These are phyloP conservation scores for Harringtonia aguacate DNA, from an alignment of 2,329 filamentous ascomycete genomes.

Conservation along the genomic window DNA sequence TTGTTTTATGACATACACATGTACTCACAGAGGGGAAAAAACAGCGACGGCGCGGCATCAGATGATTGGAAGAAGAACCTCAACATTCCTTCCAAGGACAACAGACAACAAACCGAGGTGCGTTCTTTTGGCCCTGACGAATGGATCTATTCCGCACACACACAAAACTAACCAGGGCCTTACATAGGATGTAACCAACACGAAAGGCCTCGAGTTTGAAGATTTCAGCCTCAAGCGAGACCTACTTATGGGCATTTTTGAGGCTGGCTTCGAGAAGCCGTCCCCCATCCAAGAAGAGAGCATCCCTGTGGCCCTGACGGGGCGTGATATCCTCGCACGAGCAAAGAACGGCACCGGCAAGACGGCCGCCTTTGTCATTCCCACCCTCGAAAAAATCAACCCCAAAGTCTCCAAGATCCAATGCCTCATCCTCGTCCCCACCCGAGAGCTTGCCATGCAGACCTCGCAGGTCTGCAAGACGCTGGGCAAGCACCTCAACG, in stretches of 20 bases:
- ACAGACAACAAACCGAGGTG: constrained; percentile 73
- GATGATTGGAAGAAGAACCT: constrained; percentile 67
- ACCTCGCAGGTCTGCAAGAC: constrained; percentile 99
- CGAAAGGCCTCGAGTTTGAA: constrained; percentile 95
- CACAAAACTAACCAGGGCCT: no score
- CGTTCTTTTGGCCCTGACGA: no score
- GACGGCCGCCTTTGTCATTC: constrained; percentile 95
- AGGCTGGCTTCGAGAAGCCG: constrained; percentile 96
- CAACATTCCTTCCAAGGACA: constrained; percentile 64
- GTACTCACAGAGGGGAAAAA: no score
- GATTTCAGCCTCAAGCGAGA: constrained; percentile 93
- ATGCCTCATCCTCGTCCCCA: constrained; percentile 91
- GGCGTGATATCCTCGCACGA: constrained; percentile 87
- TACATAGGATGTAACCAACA: constrained; percentile 85
- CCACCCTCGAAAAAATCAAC: constrained; percentile 90
- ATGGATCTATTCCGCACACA: neutral
- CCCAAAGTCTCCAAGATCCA: constrained; percentile 94
- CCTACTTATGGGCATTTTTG: constrained; percentile 97
- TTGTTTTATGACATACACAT: no score
- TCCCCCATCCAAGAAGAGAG: constrained; percentile 99
- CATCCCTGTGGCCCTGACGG: constrained; percentile 90
- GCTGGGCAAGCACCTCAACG: constrained; percentile 87
- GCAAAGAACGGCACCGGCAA: constrained; percentile 99
- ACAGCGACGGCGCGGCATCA: constrained; percentile 37
- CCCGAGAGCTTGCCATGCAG: constrained; percentile 91